Conservation (phyloP, 164 flowering plant genomes). For the Litsea cubeba region DNA sequence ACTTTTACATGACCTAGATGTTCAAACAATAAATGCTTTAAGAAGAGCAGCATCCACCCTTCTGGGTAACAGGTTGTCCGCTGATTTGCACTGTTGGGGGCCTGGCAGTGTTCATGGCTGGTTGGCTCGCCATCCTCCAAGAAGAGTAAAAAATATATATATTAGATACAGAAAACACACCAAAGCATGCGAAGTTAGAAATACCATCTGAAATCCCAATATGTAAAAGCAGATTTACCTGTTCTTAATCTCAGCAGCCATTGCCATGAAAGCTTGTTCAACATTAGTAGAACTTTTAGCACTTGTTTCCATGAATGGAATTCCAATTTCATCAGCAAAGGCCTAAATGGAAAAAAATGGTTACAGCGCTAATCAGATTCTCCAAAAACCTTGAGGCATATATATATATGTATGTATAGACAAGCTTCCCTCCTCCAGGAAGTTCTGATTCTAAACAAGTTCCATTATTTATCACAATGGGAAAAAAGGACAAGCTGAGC, state of each 20-base stretch:
- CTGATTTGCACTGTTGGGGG: conserved; percentile 75
- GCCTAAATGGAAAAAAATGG: conserved; percentile 19
- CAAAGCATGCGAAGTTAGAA: too few species aligned
- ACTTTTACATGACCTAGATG: conserved; percentile 20
- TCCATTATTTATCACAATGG: too few species aligned
- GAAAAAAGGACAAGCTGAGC: background rate
- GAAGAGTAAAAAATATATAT: background rate
- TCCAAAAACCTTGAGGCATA: background rate
- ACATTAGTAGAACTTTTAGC: conserved; percentile 39
- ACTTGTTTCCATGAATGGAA: conserved; percentile 42
- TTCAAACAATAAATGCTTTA: conserved; percentile 2
- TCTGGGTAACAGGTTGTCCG: conserved; percentile 81
- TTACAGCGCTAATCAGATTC: too few species aligned
- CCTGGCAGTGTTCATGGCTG: conserved; percentile 58
- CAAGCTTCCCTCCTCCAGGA: background rate
- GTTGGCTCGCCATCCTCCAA: conserved; percentile 87
- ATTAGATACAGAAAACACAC: background rate
- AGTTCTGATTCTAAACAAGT: too few species aligned
- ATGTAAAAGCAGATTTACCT: conserved; percentile 13
- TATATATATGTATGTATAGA: too few species aligned
- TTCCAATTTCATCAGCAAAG: conserved; percentile 44
- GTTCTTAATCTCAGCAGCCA: conserved; percentile 40
- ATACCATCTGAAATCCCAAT: too few species aligned
- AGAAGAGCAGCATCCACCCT: conserved; percentile 36
- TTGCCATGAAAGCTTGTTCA: conserved; percentile 41